Base-by-base conservation (phyloP, 2,329 filamentous ascomycete genomes). In the Lasiodiplodia gonubiensis region DNA sequence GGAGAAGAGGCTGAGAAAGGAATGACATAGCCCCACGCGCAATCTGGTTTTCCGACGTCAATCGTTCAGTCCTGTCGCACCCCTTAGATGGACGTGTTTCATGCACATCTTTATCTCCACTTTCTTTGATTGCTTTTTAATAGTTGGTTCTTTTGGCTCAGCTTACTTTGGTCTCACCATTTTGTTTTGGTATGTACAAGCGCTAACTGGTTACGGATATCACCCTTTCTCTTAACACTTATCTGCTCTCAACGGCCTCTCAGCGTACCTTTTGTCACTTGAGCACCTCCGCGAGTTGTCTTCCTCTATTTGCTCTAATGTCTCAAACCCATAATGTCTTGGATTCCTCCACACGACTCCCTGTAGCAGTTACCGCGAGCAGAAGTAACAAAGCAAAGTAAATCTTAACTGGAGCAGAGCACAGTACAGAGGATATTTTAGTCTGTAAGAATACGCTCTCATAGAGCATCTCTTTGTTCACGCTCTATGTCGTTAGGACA, bases 251-350 rank as follows among this genome's bases (percentile, higher is more conserved):
- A 48, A 49, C 57, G 57, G 37, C 37, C 18, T 49, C 59, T 16
- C 59, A 51, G 27, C 59, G 30, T 51, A 35, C 30, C 21, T 18
- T 51, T 63, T 37, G 4, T 35, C 35, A 37, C n/a, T 51, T 35
- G 18, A 51, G 30, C 27, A 51, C n/a, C 59, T 21, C 39, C 16
- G 42, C 39, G 48, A 27, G 25, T 48, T 25, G 21, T 51, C 46
- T 10, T 39, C 23, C 6, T 49, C 39, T 42, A 5, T 59, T 46
- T 23, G 21, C 30, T 8, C n/a, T 63, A 63, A 63, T 51, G 59
- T 63, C 59, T 63, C 42, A 51, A 63, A 25, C 42, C 25, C 23
- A 21, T 63, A 63, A 63, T 63, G 59, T 37, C 59, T 51, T 51
- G 59, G 59, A 51, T 51, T 37, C n/a, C n/a, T 23, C 30, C 23